Evolutionary conservation across 345 rosid species (phyloP).

Genomic region (Eutrema heterophyllum): DNA sequence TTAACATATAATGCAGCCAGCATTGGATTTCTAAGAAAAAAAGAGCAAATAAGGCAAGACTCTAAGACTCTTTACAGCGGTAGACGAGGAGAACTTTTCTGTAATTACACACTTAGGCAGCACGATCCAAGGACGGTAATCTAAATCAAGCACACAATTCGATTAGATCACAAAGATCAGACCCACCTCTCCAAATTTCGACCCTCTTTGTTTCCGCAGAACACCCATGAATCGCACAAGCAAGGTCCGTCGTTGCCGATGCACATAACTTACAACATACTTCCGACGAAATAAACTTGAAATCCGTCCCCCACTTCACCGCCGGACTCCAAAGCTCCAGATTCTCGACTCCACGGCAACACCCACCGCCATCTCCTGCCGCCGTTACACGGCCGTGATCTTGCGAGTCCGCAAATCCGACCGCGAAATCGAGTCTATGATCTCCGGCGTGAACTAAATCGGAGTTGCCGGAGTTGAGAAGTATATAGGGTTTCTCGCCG

Average conservation of each 20-base stretch:
- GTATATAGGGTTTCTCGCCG: too few relatives aligned
- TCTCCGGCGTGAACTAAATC: too few relatives aligned
- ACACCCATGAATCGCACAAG: constrained; percentile 95
- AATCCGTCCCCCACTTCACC: constrained; percentile 96
- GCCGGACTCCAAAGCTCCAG: constrained; percentile 97
- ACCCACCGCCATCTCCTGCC: constrained; percentile 30
- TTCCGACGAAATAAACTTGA: constrained; percentile 65
- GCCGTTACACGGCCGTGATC: not conserved
- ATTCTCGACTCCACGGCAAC: constrained; percentile 80
- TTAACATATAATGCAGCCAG: not conserved
- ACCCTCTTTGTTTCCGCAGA: constrained; percentile 63
- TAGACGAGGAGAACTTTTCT: constrained; percentile 69
- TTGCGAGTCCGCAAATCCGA: constrained; percentile 16
- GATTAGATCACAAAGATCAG: not conserved
- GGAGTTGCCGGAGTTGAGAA: too few relatives aligned
- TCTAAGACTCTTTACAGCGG: constrained; percentile 43
- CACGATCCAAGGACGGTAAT: not conserved
- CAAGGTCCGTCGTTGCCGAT: constrained; percentile 85
- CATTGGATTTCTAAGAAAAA: not conserved
- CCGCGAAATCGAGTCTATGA: constrained; percentile 9
- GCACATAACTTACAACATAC: constrained; percentile 83
- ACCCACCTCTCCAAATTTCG: constrained; percentile 85
- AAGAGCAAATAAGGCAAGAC: constrained; percentile 13
- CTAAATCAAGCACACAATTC: not conserved
- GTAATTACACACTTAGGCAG: constrained; percentile 32